Conservation (phyloP, 73 alveolate genomes). For the Paramecium tetraurelia region DNA sequence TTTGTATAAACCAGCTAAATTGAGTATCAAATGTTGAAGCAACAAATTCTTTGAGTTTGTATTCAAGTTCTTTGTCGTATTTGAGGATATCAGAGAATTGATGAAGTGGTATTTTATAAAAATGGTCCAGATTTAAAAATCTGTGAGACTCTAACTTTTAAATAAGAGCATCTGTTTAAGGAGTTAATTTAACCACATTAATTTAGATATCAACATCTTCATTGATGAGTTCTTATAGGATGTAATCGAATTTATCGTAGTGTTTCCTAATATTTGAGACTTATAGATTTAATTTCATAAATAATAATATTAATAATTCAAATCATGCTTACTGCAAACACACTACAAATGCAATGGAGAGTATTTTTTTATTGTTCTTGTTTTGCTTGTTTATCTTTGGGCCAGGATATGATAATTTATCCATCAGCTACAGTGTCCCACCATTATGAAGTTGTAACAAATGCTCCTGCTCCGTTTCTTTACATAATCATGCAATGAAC, state of each 20-base stretch:
- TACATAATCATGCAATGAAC: slow-evolving; percentile 49
- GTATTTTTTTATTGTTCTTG: slow-evolving; percentile 35
- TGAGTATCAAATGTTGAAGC: background rate
- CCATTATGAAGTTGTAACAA: slow-evolving; percentile 51
- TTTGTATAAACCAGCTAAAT: background rate
- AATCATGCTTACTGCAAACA: slow-evolving; percentile 46
- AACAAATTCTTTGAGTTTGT: background rate
- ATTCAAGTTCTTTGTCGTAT: background rate
- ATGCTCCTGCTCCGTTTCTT: slow-evolving; percentile 52
- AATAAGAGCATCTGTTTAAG: background rate
- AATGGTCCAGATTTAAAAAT: background rate
- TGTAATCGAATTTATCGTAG: no score
- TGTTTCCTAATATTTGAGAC: background rate
- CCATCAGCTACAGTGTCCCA: slow-evolving; percentile 57
- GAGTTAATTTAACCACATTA: no score
- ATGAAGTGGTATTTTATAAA: background rate
- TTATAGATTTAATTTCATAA: background rate
- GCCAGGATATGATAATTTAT: slow-evolving; percentile 23
- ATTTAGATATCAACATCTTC: no score
- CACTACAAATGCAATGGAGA: slow-evolving; percentile 43
- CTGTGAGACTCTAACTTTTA: no score
- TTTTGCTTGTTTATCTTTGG: slow-evolving; percentile 43
- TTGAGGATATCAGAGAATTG: background rate
- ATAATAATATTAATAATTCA: background rate
- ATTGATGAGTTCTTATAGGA: no score